phyloP scores from a whole-genome alignment of 306 rosid species.

The Vigna unguiculata region DNA sequence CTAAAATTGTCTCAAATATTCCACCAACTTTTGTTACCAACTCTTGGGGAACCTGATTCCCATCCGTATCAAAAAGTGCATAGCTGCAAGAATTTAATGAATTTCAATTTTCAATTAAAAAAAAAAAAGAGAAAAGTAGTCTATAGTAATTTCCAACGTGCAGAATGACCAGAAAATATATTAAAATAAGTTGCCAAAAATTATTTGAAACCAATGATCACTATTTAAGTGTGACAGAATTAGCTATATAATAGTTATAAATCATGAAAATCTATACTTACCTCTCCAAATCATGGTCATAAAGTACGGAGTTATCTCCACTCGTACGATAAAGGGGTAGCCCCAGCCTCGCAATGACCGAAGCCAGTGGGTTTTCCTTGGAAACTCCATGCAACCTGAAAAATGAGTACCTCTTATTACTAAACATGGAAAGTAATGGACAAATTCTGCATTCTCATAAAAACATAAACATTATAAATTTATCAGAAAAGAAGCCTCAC shows the following conservation, averaged over 20 bases:
- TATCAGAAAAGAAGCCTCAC: slow-evolving; percentile 48
- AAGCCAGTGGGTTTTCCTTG: slow-evolving; percentile 91
- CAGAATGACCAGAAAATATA: not conserved
- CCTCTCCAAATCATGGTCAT: slow-evolving; percentile 97
- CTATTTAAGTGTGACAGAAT: not conserved
- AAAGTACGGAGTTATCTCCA: slow-evolving; percentile 90
- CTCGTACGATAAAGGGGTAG: slow-evolving; percentile 92
- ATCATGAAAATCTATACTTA: slow-evolving; percentile 26
- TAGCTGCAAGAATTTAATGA: slow-evolving; percentile 61
- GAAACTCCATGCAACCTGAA: slow-evolving; percentile 95
- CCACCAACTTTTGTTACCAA: slow-evolving; percentile 85
- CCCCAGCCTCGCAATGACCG: slow-evolving; percentile 85
- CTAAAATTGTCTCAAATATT: slow-evolving; percentile 72
- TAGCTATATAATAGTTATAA: not conserved
- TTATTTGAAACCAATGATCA: not conserved
- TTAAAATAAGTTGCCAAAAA: slow-evolving; percentile 2
- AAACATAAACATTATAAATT: not conserved
- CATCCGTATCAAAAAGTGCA: slow-evolving; percentile 95
- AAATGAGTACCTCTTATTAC: not conserved
- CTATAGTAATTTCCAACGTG: not conserved
- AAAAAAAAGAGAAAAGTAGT: not conserved
- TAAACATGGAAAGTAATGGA: not conserved
- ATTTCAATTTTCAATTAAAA: not conserved
- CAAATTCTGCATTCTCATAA: not conserved
- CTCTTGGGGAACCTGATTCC: slow-evolving; percentile 91